Percentiles rank a stretch among this genome's conserved stretches.
Conservation (phyloP, 495 filamentous ascomycete species). For the Xylaria nigripes region DNA sequence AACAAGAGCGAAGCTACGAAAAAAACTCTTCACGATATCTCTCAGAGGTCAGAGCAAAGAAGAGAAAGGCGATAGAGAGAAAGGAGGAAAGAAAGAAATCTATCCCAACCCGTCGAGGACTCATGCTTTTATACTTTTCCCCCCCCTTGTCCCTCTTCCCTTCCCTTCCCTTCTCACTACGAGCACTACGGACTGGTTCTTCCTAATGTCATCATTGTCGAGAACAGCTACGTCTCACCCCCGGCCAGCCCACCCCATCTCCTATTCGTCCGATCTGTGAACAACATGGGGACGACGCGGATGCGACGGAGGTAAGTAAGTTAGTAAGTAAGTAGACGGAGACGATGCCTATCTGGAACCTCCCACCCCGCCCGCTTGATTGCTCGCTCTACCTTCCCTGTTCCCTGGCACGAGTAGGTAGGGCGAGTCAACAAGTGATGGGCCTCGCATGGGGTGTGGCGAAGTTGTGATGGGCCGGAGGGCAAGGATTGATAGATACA, state of each 20-base stretch:
- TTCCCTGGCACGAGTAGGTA: constrained; percentile 5
- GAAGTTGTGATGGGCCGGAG: neutral
- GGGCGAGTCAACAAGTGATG: neutral
- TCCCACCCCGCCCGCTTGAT: neutral
- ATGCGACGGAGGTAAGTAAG: neutral
- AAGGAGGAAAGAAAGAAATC: constrained; percentile 48
- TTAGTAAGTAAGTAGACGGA: neutral
- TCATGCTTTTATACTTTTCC: constrained; percentile 58
- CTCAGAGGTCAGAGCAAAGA: constrained; percentile 18
- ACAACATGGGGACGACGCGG: constrained; percentile 17
- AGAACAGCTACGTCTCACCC: neutral
- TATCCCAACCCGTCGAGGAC: constrained; percentile 33
- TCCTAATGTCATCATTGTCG: neutral
- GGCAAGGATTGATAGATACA: constrained; percentile 7
- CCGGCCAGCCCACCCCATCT: neutral
- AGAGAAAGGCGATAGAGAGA: constrained; percentile 41
- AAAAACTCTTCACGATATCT: constrained; percentile 8
- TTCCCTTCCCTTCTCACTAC: neutral
- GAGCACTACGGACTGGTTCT: neutral
- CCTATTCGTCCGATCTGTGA: constrained; percentile 35
- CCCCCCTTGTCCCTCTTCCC: neutral
- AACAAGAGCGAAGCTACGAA: neutral
- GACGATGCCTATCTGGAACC: neutral
- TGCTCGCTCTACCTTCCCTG: neutral
- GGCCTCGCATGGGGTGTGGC: no score